Conservation (phyloP, 2,329 filamentous ascomycete species). For the Penicillium sp. region DNA sequence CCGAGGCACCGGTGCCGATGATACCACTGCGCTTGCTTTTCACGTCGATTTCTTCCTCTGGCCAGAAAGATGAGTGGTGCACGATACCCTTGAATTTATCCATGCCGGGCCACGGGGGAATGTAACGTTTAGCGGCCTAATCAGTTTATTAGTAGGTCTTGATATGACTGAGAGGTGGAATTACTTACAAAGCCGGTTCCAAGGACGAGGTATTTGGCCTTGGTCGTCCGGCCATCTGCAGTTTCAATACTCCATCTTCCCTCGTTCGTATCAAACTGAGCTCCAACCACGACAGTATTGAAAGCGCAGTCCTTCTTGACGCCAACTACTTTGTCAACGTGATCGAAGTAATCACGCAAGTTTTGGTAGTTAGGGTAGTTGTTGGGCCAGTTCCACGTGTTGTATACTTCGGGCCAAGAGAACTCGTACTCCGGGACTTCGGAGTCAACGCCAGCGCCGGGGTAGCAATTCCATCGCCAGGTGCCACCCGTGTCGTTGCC, state of each 20-base stretch:
- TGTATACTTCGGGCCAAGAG: constrained; percentile 50
- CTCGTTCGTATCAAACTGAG: constrained; percentile 40
- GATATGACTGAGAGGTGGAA: background rate
- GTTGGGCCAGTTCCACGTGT: constrained; percentile 47
- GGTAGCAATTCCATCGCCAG: constrained; percentile 60
- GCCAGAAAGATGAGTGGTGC: constrained; percentile 59
- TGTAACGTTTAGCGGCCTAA: constrained; percentile 42
- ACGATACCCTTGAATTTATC: constrained; percentile 52
- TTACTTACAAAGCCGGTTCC: constrained; percentile 46
- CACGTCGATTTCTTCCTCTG: constrained; percentile 49
- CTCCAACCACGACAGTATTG: constrained; percentile 44
- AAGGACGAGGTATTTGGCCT: constrained; percentile 48
- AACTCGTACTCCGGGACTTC: constrained; percentile 57
- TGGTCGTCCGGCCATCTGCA: constrained; percentile 41
- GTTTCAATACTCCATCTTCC: constrained; percentile 49
- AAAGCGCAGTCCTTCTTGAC: constrained; percentile 50
- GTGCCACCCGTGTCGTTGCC: constrained; percentile 54
- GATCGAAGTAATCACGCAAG: constrained; percentile 49
- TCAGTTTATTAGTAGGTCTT: background rate
- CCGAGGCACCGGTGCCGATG: constrained; percentile 59
- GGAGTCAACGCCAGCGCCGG: constrained; percentile 56
- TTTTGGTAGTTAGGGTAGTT: constrained; percentile 38
- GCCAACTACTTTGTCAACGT: constrained; percentile 47
- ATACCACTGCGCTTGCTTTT: constrained; percentile 51
- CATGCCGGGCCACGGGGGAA: constrained; percentile 42